These are phyloP conservation scores for Epithele typhae DNA, from an alignment of 768 basidiomycete species.

Conservation along the genomic window DNA sequence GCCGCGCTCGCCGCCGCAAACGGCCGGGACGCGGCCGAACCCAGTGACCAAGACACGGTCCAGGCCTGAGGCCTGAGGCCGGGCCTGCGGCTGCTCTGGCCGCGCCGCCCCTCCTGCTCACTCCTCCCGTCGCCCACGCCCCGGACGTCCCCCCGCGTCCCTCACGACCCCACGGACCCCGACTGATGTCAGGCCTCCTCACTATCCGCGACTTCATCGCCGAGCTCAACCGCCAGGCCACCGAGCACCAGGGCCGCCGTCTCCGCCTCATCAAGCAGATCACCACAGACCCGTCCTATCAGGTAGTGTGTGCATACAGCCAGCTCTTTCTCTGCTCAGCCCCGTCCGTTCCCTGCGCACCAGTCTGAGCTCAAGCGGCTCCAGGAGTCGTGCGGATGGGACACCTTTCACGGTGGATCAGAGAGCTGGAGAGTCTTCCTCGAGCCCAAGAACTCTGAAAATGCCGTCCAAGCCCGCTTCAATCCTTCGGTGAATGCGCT, in stretches of 20 bases:
- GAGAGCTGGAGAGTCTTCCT: slow-evolving; percentile 14
- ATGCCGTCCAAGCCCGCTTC: slow-evolving; percentile 6
- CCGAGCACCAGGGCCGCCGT: slow-evolving; percentile 14
- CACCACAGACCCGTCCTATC: slow-evolving; percentile 16
- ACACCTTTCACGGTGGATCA: slow-evolving; percentile 8
- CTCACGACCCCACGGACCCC: no score
- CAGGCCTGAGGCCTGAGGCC: not conserved
- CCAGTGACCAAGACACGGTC: not conserved
- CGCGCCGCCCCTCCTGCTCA: no score
- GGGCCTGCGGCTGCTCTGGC: no score
- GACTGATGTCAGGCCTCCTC: slow-evolving; percentile 1
- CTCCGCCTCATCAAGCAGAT: slow-evolving; percentile 16
- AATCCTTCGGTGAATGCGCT: slow-evolving; percentile 11
- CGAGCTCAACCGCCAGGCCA: slow-evolving; percentile 17
- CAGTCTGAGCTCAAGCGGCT: slow-evolving; percentile 10
- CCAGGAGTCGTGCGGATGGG: slow-evolving; percentile 4
- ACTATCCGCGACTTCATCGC: slow-evolving; percentile 20
- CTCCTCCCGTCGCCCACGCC: not conserved
- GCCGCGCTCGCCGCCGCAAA: slow-evolving; percentile 1
- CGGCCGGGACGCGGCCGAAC: not conserved
- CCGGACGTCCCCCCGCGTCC: no score
- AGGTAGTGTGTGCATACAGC: slow-evolving; percentile 6
- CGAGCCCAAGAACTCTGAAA: slow-evolving; percentile 3
- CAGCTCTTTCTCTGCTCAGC: not conserved
- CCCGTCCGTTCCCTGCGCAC: not conserved